phyloP scores from a whole-genome alignment of 2,329 filamentous ascomycete genomes.

The Fusarium palustre region DNA sequence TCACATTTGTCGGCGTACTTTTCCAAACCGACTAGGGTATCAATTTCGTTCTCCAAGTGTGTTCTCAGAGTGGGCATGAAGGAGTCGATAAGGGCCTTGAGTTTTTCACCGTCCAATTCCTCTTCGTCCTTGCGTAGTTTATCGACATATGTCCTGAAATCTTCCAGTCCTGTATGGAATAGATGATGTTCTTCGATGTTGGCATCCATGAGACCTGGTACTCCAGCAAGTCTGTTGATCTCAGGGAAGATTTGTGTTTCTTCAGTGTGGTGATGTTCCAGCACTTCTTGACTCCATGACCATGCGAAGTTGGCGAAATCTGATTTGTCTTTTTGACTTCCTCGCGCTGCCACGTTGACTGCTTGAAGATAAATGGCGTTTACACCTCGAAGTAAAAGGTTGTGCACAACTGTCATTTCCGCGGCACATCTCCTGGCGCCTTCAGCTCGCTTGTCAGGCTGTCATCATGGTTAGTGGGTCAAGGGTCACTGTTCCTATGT shows the following conservation, averaged over 20 bases:
- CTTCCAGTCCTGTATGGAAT: slow-evolving; percentile 53
- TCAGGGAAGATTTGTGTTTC: slow-evolving; percentile 55
- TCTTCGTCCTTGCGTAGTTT: slow-evolving; percentile 46
- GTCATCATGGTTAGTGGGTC: not conserved
- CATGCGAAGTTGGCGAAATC: slow-evolving; percentile 51
- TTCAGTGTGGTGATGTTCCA: slow-evolving; percentile 56
- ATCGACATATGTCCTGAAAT: slow-evolving; percentile 50
- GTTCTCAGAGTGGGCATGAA: slow-evolving; percentile 50
- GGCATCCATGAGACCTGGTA: slow-evolving; percentile 54
- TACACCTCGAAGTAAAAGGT: slow-evolving; percentile 52
- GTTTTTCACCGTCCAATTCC: slow-evolving; percentile 49
- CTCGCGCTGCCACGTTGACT: slow-evolving; percentile 47
- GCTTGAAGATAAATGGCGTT: slow-evolving; percentile 56
- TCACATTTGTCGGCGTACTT: slow-evolving; percentile 52
- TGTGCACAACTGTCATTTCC: slow-evolving; percentile 54
- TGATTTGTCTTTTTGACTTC: slow-evolving; percentile 49
- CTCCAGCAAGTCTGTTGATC: slow-evolving; percentile 52
- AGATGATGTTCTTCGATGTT: slow-evolving; percentile 57
- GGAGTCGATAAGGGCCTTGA: slow-evolving; percentile 37
- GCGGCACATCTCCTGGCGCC: slow-evolving; percentile 42
- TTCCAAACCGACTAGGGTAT: slow-evolving; percentile 50
- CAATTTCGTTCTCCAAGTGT: slow-evolving; percentile 57
- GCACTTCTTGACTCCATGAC: slow-evolving; percentile 50
- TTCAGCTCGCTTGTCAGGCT: slow-evolving; percentile 34
- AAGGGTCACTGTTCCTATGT: rapidly evolving